These are phyloP conservation scores for Lyophyllum semitale DNA, from an alignment of 768 basidiomycete species.

Conservation along the genomic window DNA sequence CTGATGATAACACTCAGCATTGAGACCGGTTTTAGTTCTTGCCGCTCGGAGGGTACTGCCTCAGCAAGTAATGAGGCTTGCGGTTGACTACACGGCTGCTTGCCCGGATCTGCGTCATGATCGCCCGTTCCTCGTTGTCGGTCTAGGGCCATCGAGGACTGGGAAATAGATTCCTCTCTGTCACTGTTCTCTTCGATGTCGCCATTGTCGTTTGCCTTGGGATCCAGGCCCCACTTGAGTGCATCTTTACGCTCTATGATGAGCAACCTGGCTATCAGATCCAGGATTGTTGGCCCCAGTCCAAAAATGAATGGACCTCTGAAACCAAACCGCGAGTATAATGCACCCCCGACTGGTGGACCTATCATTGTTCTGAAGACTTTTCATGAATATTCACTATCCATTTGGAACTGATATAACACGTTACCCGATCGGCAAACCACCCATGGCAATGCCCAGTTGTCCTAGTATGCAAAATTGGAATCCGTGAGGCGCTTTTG, in stretches of 20 bases:
- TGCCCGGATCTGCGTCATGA: neutral
- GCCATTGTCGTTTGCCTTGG: constrained; percentile 17
- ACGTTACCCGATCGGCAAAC: no score
- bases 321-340: constrained; percentile 58
- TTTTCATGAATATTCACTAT: constrained; percentile 3
- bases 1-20: constrained; percentile 41
- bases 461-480: constrained; percentile 48
- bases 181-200: neutral
- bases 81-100: neutral
- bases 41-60: neutral
- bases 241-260: constrained; percentile 59
- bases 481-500: neutral
- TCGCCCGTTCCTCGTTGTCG: neutral
- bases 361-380: constrained; percentile 49
- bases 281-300: constrained; percentile 44
- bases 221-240: constrained; percentile 47
- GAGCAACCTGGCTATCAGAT: constrained; percentile 55
- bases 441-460: no score
- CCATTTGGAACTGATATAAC: neutral
- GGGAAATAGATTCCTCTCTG: neutral
- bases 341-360: constrained; percentile 56
- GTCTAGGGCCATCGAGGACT: neutral
- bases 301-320: constrained; percentile 62
- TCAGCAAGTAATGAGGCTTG: no score
- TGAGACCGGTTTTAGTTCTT: constrained; percentile 27